These are phyloP conservation scores for Amesomyces nigricolor DNA, from an alignment of 2,329 filamentous ascomycete species.

Conservation along the genomic window DNA sequence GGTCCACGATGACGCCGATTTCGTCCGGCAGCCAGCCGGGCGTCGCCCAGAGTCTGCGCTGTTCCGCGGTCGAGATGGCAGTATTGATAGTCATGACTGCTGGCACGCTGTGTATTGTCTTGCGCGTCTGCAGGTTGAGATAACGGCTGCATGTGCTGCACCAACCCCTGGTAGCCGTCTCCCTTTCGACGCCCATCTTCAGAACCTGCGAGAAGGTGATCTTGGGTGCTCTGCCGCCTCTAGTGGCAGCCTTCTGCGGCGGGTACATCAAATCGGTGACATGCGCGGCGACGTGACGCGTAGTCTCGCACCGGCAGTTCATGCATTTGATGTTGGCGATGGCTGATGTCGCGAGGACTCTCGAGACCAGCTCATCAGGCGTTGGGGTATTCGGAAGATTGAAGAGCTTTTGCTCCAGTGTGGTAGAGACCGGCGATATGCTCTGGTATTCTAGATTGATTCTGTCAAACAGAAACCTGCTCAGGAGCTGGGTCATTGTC, in stretches of 20 bases:
- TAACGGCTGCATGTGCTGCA: constrained; percentile 88
- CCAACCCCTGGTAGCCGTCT: constrained; percentile 87
- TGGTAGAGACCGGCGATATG: constrained; percentile 54
- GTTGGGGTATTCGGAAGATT: constrained; percentile 11
- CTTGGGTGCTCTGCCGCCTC: constrained; percentile 48
- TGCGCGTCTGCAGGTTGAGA: constrained; percentile 78
- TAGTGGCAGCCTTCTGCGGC: constrained; percentile 43
- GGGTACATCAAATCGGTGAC: constrained; percentile 86
- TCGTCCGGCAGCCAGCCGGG: constrained; percentile 90
- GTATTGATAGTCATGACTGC: constrained; percentile 86
- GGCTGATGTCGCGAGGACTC: constrained; percentile 63
- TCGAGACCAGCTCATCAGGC: constrained; percentile 25
- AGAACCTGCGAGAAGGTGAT: constrained; percentile 81
- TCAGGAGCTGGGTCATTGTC: constrained; percentile 78
- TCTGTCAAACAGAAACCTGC: constrained; percentile 77
- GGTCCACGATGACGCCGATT: constrained; percentile 84
- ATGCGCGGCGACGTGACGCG: constrained; percentile 69
- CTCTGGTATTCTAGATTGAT: constrained; percentile 71
- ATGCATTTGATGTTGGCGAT: constrained; percentile 74
- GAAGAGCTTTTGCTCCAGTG: constrained; percentile 61
- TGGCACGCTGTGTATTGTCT: constrained; percentile 76
- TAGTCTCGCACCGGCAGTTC: constrained; percentile 81
- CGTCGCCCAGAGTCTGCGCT: constrained; percentile 77
- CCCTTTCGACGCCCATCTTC: constrained; percentile 86
- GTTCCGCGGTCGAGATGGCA: constrained; percentile 63